Conservation (phyloP, 331 rosid genomes). For the Rosa hybrid region DNA sequence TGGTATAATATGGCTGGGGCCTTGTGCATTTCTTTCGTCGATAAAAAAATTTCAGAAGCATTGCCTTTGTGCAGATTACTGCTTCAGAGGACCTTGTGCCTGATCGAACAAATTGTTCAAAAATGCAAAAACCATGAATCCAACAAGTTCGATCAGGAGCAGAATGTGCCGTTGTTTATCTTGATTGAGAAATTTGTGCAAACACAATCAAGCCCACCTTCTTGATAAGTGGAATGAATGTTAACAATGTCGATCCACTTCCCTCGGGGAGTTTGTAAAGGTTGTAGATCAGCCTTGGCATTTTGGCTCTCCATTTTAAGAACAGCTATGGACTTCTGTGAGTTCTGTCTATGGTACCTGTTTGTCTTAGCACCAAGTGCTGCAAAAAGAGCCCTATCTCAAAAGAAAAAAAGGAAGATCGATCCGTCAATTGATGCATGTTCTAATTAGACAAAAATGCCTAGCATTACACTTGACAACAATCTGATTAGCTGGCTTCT, state of each 20-base stretch:
- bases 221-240: conserved; percentile 9
- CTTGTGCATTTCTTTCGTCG: conserved; percentile 2
- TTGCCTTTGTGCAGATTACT: neutral
- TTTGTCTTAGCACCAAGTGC: conserved; percentile 90
- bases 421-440: conserved; percentile 9
- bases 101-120: conserved; percentile 7
- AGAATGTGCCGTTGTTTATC: neutral
- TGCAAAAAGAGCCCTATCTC: conserved; percentile 29
- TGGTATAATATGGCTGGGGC: neutral
- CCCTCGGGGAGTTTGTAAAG: conserved; percentile 31
- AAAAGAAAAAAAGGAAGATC: neutral
- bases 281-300: conserved; percentile 74
- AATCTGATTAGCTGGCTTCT: neutral
- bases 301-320: conserved; percentile 99
- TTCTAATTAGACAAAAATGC: neutral
- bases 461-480: neutral
- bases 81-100: conserved; percentile 14
- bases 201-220: conserved; percentile 5
- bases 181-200: conserved; percentile 7
- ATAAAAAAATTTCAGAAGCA: neutral
- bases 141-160: conserved; percentile 19
- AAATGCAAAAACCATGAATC: conserved; percentile 11
- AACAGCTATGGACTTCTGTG: conserved; percentile 87
- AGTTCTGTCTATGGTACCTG: conserved; percentile 86
- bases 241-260: neutral